These are phyloP conservation scores for Cystobasidium tubakii DNA, from an alignment of 768 basidiomycete species.

Conservation along the genomic window DNA sequence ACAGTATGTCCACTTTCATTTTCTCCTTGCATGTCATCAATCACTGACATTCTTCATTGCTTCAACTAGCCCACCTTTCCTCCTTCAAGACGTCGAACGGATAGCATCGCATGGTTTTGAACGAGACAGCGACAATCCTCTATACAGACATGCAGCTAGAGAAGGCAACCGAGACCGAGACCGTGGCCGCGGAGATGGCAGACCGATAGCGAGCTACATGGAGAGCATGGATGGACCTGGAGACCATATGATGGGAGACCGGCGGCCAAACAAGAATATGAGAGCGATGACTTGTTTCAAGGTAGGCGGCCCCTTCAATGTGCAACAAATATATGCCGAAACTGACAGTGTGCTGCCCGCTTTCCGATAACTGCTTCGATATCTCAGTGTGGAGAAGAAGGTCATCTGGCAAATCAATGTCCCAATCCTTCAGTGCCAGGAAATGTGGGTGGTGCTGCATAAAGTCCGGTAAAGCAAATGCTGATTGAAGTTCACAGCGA, in stretches of 20 bases:
- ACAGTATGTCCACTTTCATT: conserved; percentile 37
- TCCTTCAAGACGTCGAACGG: conserved; percentile 82
- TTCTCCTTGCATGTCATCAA: conserved; percentile 36
- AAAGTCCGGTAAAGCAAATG: background rate
- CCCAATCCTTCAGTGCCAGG: conserved; percentile 54
- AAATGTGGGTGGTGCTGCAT: conserved; percentile 8
- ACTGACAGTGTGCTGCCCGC: no score
- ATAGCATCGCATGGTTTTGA: conserved; percentile 66
- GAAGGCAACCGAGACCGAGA: conserved; percentile 10
- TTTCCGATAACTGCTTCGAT: conserved; percentile 39
- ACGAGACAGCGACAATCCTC: conserved; percentile 50
- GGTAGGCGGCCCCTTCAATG: conserved; percentile 29
- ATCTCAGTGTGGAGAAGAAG: conserved; percentile 55
- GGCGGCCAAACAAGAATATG: conserved; percentile 42
- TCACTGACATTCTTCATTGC: conserved; percentile 62
- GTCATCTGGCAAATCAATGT: conserved; percentile 93
- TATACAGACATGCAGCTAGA: conserved; percentile 16
- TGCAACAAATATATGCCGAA: no score
- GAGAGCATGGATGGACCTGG: conserved; percentile 30
- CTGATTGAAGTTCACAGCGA: conserved; percentile 3
- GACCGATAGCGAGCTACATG: conserved; percentile 48
- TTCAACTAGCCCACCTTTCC: conserved; percentile 61
- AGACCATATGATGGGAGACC: conserved; percentile 40
- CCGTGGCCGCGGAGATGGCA: conserved; percentile 38
- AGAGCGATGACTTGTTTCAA: conserved; percentile 80